These are phyloP conservation scores for Lipomyces kockii DNA, from an alignment of 805 yeast genomes.

Conservation along the genomic window DNA sequence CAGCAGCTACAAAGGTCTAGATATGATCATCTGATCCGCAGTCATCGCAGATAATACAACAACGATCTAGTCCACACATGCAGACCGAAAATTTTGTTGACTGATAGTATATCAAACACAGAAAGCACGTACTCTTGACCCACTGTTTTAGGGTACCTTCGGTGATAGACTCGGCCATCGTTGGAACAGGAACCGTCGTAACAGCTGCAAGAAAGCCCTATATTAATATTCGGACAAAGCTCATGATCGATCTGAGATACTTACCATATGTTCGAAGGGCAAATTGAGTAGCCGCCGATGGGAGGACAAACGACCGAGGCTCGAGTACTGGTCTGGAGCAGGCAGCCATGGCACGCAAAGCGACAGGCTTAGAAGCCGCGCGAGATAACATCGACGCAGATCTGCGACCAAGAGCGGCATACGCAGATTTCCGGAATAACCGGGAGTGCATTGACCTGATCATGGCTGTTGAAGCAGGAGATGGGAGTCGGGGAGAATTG, in stretches of 20 bases:
- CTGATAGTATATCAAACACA: too few relatives aligned
- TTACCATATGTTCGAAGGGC: constrained; percentile 31
- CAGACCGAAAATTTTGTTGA: too few relatives aligned
- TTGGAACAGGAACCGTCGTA: constrained; percentile 82
- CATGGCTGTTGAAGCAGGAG: constrained; percentile 15
- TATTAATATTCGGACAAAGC: neutral
- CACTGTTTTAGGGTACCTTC: constrained; percentile 86
- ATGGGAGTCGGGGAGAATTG: neutral
- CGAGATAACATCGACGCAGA: constrained; percentile 13
- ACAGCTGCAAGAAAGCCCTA: constrained; percentile 23
- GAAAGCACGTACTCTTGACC: constrained; percentile 43
- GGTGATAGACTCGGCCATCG: constrained; percentile 97
- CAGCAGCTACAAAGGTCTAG: neutral
- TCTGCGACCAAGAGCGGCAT: constrained; percentile 17
- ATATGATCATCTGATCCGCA: too few relatives aligned
- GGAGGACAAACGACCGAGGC: constrained; percentile 36
- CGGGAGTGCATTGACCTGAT: constrained; percentile 14
- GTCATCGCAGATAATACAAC: too few relatives aligned
- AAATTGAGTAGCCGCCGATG: constrained; percentile 13
- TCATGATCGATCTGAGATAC: neutral
- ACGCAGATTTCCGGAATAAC: constrained; percentile 5
- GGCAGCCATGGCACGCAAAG: constrained; percentile 1
- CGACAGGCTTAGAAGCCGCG: constrained; percentile 5
- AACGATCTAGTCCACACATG: too few relatives aligned
- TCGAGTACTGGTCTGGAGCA: constrained; percentile 9